phyloP scores from a whole-genome alignment of 345 rosid species.

The Nasturtium officinale region DNA sequence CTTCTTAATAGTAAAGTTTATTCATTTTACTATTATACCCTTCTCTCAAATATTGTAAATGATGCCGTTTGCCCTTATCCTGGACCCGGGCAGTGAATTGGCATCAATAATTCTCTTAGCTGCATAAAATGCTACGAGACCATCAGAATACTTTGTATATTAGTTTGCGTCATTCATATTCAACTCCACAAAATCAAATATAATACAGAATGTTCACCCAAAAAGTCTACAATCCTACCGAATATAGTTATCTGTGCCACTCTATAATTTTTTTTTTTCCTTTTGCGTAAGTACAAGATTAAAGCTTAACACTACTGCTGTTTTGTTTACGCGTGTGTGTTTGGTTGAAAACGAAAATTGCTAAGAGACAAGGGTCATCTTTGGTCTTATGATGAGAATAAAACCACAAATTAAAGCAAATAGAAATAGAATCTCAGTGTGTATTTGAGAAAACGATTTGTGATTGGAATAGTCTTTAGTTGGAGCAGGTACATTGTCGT shows the following conservation, averaged over 20 bases:
- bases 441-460: constrained; percentile 22
- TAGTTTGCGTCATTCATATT: background rate
- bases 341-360: constrained; percentile 11
- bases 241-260: background rate
- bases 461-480: constrained; percentile 35
- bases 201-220: background rate
- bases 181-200: background rate
- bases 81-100: background rate
- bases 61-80: background rate
- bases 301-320: background rate
- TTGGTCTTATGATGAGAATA: constrained; percentile 29
- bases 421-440: constrained; percentile 42
- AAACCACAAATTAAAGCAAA: constrained; percentile 15
- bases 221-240: background rate
- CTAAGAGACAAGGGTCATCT: constrained; percentile 28
- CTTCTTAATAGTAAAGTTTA: too few species aligned
- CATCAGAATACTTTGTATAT: background rate
- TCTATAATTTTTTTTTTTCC: too few species aligned
- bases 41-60: too few species aligned
- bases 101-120: background rate
- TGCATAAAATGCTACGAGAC: too few species aligned
- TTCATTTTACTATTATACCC: too few species aligned
- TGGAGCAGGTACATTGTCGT: constrained; percentile 44
- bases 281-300: background rate
- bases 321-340: background rate